phyloP scores from a whole-genome alignment of 2,329 filamentous ascomycete species.

The Simplicillium sp. region DNA sequence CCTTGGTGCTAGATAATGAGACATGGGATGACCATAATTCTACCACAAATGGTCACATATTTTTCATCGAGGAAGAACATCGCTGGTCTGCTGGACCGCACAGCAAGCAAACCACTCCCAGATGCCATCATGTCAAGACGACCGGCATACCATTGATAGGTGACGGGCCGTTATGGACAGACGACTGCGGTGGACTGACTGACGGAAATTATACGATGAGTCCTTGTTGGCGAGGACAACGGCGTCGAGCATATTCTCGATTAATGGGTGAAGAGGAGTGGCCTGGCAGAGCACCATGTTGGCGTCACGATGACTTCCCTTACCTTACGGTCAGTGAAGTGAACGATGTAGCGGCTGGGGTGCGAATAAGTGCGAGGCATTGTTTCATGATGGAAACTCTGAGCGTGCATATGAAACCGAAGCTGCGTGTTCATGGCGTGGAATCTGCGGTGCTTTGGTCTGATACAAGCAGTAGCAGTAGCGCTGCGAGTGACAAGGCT shows the following conservation, averaged over 20 bases:
- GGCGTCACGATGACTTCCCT: slow-evolving; percentile 44
- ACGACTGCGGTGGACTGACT: slow-evolving; percentile 26
- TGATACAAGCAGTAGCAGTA: slow-evolving; percentile 3
- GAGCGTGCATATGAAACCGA: slow-evolving; percentile 31
- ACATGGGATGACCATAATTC: slow-evolving; percentile 23
- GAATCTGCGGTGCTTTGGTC: slow-evolving; percentile 1
- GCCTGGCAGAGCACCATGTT: slow-evolving; percentile 33
- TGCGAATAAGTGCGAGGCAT: slow-evolving; percentile 33
- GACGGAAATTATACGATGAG: slow-evolving; percentile 26
- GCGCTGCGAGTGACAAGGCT: neutral
- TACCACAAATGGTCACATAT: slow-evolving; percentile 28
- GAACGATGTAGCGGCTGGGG: slow-evolving; percentile 32
- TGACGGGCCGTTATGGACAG: slow-evolving; percentile 38
- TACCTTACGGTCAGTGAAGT: slow-evolving; percentile 37
- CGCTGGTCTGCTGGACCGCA: slow-evolving; percentile 37
- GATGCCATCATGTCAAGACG: slow-evolving; percentile 33
- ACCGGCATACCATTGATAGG: slow-evolving; percentile 45
- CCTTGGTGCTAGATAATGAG: slow-evolving; percentile 36
- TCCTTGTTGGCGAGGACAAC: slow-evolving; percentile 28
- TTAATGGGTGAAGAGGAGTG: neutral
- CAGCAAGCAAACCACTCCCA: slow-evolving; percentile 26
- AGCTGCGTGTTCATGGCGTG: slow-evolving; percentile 22
- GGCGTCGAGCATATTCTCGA: neutral
- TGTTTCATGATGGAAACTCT: slow-evolving; percentile 38
- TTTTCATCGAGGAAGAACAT: slow-evolving; percentile 47